These are phyloP conservation scores for Biancaea sappan DNA, from an alignment of 306 rosid species.

Conservation along the genomic window DNA sequence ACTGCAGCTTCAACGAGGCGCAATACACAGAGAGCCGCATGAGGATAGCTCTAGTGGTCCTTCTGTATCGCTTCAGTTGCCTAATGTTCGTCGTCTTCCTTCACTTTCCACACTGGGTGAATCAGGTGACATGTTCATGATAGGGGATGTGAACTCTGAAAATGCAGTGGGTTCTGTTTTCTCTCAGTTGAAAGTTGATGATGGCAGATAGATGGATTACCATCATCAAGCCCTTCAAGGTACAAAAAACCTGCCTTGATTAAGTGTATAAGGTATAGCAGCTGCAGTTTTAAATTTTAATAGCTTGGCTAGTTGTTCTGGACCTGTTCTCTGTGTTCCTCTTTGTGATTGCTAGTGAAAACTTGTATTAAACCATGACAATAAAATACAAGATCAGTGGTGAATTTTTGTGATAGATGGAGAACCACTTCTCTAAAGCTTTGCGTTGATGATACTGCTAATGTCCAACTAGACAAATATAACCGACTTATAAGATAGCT, in stretches of 20 bases:
- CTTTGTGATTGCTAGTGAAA: background rate
- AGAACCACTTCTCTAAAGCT: background rate
- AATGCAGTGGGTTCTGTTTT: conserved; percentile 30
- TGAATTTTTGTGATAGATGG: background rate
- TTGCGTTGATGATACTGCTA: background rate
- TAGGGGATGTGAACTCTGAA: background rate
- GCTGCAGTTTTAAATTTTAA: background rate
- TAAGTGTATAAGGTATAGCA: background rate
- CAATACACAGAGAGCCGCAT: conserved; percentile 40
- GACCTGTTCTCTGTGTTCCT: background rate
- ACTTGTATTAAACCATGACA: background rate
- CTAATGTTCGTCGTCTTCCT: conserved; percentile 28
- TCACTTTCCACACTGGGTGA: conserved; percentile 29
- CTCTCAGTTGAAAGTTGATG: conserved; percentile 38
- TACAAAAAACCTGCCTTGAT: background rate
- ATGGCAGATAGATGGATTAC: conserved; percentile 36
- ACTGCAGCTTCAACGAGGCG: conserved; percentile 53
- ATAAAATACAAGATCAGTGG: background rate
- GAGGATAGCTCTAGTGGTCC: conserved; percentile 46
- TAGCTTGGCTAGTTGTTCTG: background rate
- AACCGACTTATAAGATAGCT: background rate
- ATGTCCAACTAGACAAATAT: background rate
- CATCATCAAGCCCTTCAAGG: background rate
- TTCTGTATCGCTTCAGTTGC: conserved; percentile 31
- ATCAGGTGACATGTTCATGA: conserved; percentile 1